Percentiles rank a stretch among this genome's conserved stretches.
Evolutionary conservation across 352 stramenopile species (phyloP).

Genomic region (Aphanomyces stellatus): DNA sequence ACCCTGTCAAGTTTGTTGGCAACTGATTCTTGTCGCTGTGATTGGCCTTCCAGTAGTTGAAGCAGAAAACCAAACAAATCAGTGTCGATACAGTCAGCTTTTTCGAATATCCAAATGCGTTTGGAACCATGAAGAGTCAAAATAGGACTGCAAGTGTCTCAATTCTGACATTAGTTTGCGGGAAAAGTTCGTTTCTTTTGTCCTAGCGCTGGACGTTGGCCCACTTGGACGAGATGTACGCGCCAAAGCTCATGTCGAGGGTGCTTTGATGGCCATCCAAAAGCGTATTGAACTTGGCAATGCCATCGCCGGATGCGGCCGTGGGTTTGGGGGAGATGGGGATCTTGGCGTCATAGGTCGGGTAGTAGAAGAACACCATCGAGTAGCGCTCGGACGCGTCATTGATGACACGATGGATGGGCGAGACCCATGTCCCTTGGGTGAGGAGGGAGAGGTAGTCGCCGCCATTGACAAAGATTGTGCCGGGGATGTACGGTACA

Average conservation of each 20-base stretch:
- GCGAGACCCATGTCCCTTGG: slow-evolving; percentile 47
- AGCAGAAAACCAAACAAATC: no score
- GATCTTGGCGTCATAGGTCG: slow-evolving; percentile 65
- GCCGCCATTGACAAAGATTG: slow-evolving; percentile 67
- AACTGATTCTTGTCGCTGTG: no score
- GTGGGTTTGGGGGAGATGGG: slow-evolving; percentile 27
- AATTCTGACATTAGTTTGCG: no score
- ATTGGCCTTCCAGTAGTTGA: no score
- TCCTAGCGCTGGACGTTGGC: slow-evolving; percentile 61
- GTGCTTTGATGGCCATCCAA: slow-evolving; percentile 54
- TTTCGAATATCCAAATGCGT: no score
- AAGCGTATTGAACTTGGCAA: slow-evolving; percentile 58
- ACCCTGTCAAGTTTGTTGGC: no score
- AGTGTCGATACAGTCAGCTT: no score
- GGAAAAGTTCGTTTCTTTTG: no score
- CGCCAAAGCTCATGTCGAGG: slow-evolving; percentile 49
- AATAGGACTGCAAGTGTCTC: no score
- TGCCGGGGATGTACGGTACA: slow-evolving; percentile 60
- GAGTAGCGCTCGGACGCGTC: slow-evolving; percentile 68
- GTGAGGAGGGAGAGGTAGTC: slow-evolving; percentile 77
- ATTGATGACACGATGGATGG: slow-evolving; percentile 63
- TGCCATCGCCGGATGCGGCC: slow-evolving; percentile 36
- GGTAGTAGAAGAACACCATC: slow-evolving; percentile 83
- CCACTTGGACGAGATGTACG: slow-evolving; percentile 82
- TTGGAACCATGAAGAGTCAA: no score